Evolutionary conservation across 2,329 filamentous ascomycete species (phyloP), one percentile per base, ranked within the genome.

Genomic region (Alternaria conjuncta): DNA sequence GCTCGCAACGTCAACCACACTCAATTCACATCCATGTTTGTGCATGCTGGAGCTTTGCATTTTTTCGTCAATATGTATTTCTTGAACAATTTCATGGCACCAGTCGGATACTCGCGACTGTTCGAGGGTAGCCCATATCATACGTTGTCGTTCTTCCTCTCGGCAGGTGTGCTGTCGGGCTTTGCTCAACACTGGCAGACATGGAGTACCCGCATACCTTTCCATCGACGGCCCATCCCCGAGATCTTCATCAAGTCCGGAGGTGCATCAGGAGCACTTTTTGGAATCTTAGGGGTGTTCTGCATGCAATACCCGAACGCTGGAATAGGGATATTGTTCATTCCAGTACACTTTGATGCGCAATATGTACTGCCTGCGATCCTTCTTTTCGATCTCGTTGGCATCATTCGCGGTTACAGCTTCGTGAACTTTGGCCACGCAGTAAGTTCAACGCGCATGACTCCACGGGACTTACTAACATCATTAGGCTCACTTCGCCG

Each of bases 191-290:
- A 79, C 60, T 57, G 69, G 21, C 65, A 71, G 4, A 73, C 71
- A 4, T 64, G 73, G 28, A 53, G 49, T 20, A 53, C 49, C 11
- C 49, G 49, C 30, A 76, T 79, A 57, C 49, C 68, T 15, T 65
- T 64, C 23, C 66, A 69, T 30, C 67, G 66, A 43, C 57, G 69
- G 9, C 18, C 59, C 18, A 64, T 71, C 25, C 73, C 66, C 3
- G 67, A 72, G 18, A 68, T 74, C 4, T 71, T 75, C 51, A 73
- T 76, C 36, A 66, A 68, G 36, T 70, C 69, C 28, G 75, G 75
- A n/a, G 77, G 77, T 26, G 75, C 76, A 6, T 78, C 75, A 57
- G 77, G 77, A 20, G 77, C 77, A 10, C 56, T 79, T 7, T 78
- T 78, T 51, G 74, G 70, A 13, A 59, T 77, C 5, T 59, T 77